These are phyloP conservation scores for Melampsora abietis-canadensis DNA, from an alignment of 1,284 basidiomycete species.

Conservation along the genomic window DNA sequence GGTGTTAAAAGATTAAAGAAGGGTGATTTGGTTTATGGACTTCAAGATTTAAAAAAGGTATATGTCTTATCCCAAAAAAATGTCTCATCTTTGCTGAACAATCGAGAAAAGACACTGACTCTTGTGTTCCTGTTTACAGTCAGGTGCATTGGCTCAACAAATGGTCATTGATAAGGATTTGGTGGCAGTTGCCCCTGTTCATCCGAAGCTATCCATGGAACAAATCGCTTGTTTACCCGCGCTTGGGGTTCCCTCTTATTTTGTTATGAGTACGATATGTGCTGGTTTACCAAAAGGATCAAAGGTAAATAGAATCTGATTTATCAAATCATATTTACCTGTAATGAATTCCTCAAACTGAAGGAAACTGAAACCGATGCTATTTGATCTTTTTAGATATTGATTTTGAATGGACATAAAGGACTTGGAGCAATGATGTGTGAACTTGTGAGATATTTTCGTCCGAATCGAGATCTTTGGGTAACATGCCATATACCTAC, in stretches of 20 bases:
- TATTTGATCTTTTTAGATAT: constrained; percentile 47
- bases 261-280: constrained; percentile 54
- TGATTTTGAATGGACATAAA: constrained; percentile 56
- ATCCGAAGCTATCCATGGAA: constrained; percentile 51
- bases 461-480: constrained; percentile 51
- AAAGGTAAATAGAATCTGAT: constrained; percentile 44
- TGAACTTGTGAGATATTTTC: constrained; percentile 53
- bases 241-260: constrained; percentile 54
- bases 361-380: no score
- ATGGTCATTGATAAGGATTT: constrained; percentile 53
- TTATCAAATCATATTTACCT: no score
- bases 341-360: no score
- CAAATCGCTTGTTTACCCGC: constrained; percentile 55
- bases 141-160: constrained; percentile 54
- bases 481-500: constrained; percentile 55
- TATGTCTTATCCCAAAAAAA: not conserved
- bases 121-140: constrained; percentile 46
- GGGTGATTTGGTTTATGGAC: constrained; percentile 55
- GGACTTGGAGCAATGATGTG: constrained; percentile 55
- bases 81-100: not conserved
- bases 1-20: constrained; percentile 50
- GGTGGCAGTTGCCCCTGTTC: constrained; percentile 53
- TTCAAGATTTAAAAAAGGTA: constrained; percentile 52
- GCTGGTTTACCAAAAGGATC: constrained; percentile 52
- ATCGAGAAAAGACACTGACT: constrained; percentile 2